Evolutionary conservation across 306 rosid species (phyloP).

Genomic region (Pyrus bretschneideri): DNA sequence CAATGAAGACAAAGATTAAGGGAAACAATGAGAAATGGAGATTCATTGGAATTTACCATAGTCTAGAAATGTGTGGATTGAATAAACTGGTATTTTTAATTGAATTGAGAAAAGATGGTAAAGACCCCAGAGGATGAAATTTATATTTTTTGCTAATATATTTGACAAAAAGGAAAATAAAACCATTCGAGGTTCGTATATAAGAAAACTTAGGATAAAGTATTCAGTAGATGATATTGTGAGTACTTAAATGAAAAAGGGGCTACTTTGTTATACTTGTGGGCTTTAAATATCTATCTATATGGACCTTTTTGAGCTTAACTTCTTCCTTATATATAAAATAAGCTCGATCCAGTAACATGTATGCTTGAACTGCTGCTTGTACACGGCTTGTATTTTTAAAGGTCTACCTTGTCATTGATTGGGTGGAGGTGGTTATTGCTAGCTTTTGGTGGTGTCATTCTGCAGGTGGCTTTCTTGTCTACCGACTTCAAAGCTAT

Average conservation of each 20-base stretch:
- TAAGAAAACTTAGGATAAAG: background rate
- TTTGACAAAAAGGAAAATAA: background rate
- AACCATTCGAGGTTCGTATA: background rate
- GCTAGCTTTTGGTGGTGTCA: background rate
- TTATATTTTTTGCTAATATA: background rate
- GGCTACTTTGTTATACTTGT: background rate
- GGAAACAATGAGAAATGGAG: background rate
- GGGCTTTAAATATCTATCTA: background rate
- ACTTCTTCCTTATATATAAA: background rate
- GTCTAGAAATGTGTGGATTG: background rate
- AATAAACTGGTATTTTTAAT: background rate
- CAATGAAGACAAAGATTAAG: background rate
- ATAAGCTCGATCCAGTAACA: background rate
- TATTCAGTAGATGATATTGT: background rate
- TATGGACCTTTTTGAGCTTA: background rate
- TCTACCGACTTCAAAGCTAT: background rate
- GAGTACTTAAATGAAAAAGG: background rate
- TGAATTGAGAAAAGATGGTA: background rate
- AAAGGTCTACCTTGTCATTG: background rate
- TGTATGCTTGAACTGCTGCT: background rate
- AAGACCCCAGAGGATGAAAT: background rate
- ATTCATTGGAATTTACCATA: background rate
- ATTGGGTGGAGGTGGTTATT: background rate
- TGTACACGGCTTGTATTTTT: background rate
- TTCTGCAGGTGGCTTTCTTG: background rate